A percentile compares a stretch with the other conserved stretches of the same genome.
These are phyloP conservation scores for Aspergillus avenaceus DNA, from an alignment of 495 filamentous ascomycete species.

Conservation along the genomic window DNA sequence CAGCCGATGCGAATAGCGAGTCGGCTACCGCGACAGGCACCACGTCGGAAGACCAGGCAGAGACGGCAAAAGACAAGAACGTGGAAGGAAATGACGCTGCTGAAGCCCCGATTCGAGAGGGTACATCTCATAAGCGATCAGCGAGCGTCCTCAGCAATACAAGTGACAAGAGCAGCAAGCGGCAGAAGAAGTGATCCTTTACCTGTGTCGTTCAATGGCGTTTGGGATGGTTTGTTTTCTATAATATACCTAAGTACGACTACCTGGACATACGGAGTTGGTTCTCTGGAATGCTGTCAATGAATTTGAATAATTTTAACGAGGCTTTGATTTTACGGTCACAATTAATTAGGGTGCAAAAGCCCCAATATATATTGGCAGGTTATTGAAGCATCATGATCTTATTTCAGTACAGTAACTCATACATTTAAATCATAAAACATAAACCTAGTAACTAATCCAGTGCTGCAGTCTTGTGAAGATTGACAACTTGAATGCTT, in stretches of 20 bases:
- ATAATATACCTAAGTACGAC: constrained; percentile 36
- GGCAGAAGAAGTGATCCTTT: constrained; percentile 58
- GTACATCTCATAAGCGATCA: constrained; percentile 60
- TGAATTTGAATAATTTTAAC: neutral
- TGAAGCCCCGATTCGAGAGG: constrained; percentile 23
- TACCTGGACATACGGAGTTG: constrained; percentile 21
- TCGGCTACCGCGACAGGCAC: constrained; percentile 5
- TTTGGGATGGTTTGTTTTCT: constrained; percentile 17
- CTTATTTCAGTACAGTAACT: too few species aligned
- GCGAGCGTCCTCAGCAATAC: constrained; percentile 66
- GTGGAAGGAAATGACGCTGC: constrained; percentile 4
- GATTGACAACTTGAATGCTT: too few species aligned
- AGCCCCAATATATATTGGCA: too few species aligned
- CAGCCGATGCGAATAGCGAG: constrained; percentile 12
- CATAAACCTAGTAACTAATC: too few species aligned
- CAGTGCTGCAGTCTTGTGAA: too few species aligned
- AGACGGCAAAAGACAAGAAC: neutral
- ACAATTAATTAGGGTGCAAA: too few species aligned
- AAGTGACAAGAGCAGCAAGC: constrained; percentile 69
- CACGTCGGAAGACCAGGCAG: constrained; percentile 4
- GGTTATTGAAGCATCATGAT: too few species aligned
- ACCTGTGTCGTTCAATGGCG: constrained; percentile 6
- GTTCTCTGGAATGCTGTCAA: constrained; percentile 11
- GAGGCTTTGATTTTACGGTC: neutral
- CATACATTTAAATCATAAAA: too few species aligned